Percentiles rank a stretch among this genome's conserved stretches.
Conservation (phyloP, 768 basidiomycete species). For the Tricholoma terreum region DNA sequence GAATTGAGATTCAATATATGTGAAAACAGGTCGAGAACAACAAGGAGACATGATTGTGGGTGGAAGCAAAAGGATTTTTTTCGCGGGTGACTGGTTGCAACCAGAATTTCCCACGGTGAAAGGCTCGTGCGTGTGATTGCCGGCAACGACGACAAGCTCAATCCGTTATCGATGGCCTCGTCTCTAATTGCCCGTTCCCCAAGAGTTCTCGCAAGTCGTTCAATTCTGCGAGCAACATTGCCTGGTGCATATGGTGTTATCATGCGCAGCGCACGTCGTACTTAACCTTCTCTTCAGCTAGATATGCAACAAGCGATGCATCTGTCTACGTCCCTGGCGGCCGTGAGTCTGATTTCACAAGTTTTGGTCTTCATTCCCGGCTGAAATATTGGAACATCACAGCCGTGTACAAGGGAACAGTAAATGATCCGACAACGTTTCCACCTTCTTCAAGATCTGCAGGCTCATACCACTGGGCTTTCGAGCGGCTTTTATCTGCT, state of each 20-base stretch:
- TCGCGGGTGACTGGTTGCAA: background rate
- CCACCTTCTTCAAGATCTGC: slow-evolving; percentile 76
- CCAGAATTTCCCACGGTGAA: slow-evolving; percentile 9
- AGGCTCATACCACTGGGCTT: slow-evolving; percentile 91
- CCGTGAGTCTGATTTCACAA: slow-evolving; percentile 43
- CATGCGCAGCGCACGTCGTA: background rate
- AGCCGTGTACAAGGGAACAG: slow-evolving; percentile 89
- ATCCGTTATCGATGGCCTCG: slow-evolving; percentile 42
- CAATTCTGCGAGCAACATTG: slow-evolving; percentile 35
- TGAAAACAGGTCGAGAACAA: too few species aligned
- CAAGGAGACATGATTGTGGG: too few species aligned
- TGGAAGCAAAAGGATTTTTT: too few species aligned
- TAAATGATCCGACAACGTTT: slow-evolving; percentile 93
- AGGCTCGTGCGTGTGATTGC: slow-evolving; percentile 13
- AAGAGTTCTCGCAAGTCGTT: slow-evolving; percentile 41
- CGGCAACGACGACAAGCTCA: slow-evolving; percentile 2
- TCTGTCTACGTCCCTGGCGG: slow-evolving; percentile 63
- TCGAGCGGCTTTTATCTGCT: slow-evolving; percentile 89
- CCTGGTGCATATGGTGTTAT: slow-evolving; percentile 34
- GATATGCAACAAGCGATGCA: slow-evolving; percentile 35
- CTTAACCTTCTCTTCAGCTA: slow-evolving; percentile 27
- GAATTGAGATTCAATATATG: too few species aligned
- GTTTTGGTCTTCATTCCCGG: background rate
- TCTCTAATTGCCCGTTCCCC: slow-evolving; percentile 48
- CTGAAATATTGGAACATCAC: background rate